A percentile compares a stretch with the other conserved stretches of the same genome.
Evolutionary conservation across 2,329 filamentous ascomycete genomes (phyloP).

Genomic region (Colletotrichum sansevieriae): DNA sequence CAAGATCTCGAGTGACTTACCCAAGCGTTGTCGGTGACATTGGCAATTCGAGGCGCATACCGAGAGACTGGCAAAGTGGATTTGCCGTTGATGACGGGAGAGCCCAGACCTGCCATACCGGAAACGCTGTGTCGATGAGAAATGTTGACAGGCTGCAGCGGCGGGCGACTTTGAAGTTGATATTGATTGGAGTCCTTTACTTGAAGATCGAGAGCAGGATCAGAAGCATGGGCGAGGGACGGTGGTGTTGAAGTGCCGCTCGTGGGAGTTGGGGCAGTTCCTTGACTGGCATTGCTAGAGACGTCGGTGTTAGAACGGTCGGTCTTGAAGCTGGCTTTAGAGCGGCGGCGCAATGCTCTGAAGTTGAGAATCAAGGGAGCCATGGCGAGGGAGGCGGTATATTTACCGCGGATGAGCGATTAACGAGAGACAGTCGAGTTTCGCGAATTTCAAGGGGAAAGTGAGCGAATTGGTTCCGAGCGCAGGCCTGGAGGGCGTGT

Average conservation of each 20-base stretch:
- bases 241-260: constrained; percentile 82
- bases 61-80: constrained; percentile 75
- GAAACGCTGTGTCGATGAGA: constrained; percentile 74
- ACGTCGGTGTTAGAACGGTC: constrained; percentile 67
- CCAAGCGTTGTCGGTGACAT: constrained; percentile 86
- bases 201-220: constrained; percentile 75
- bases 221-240: constrained; percentile 75
- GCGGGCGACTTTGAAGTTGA: constrained; percentile 50
- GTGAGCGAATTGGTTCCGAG: neutral
- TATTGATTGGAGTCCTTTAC: constrained; percentile 58
- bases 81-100: constrained; percentile 67
- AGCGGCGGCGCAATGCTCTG: constrained; percentile 82
- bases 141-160: constrained; percentile 53
- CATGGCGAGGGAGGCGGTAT: constrained; percentile 54
- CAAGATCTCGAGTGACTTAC: constrained; percentile 64
- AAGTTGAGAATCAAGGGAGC: constrained; percentile 75
- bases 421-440: constrained; percentile 10
- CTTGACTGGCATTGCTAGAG: constrained; percentile 71
- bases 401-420: constrained; percentile 16
- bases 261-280: constrained; percentile 72
- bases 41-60: constrained; percentile 84
- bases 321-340: constrained; percentile 79
- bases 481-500: neutral
- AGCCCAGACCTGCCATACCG: constrained; percentile 72
- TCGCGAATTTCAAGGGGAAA: neutral